Evolutionary conservation across 2,329 filamentous ascomycete species (phyloP).

Genomic region (Neurospora crassa): DNA sequence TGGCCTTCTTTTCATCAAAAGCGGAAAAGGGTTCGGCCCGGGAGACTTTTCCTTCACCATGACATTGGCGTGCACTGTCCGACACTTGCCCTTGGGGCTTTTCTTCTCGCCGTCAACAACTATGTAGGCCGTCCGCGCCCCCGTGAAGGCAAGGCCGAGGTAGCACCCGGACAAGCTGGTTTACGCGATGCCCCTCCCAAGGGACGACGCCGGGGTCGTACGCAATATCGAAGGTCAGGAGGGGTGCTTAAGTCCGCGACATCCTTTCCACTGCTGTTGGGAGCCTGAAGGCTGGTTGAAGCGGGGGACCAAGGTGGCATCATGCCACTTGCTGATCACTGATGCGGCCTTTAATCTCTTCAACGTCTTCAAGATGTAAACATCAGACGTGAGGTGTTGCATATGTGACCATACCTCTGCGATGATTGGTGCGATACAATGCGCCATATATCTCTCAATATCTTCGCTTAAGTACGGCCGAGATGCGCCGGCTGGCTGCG

Average conservation of each 20-base stretch:
- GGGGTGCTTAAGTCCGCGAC: background rate
- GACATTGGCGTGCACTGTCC: constrained; percentile 1
- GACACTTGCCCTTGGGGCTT: constrained; percentile 17
- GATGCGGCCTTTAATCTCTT: too few species aligned
- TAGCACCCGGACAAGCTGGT: constrained; percentile 18
- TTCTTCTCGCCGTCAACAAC: constrained; percentile 22
- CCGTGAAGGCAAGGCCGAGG: constrained; percentile 20
- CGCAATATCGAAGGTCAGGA: too few species aligned
- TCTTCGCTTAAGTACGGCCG: too few species aligned
- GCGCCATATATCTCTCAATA: too few species aligned
- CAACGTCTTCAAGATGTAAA: too few species aligned
- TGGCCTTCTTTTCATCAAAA: constrained; percentile 9
- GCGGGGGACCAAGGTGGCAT: constrained; percentile 11
- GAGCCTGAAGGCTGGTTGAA: constrained; percentile 13
- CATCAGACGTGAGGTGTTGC: too few species aligned
- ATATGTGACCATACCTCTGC: too few species aligned
- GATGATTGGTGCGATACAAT: too few species aligned
- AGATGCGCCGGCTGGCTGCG: background rate
- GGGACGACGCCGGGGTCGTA: constrained; percentile 11
- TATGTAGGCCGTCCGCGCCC: constrained; percentile 20
- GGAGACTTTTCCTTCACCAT: constrained; percentile 7
- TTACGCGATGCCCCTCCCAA: constrained; percentile 16
- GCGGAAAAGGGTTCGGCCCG: constrained; percentile 7
- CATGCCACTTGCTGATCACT: too few species aligned
- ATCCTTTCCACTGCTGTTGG: constrained; percentile 17